A percentile compares a stretch with the other conserved stretches of the same genome.
These are phyloP conservation scores for Rhynchosporium agropyri DNA, from an alignment of 2,329 filamentous ascomycete genomes.

Conservation along the genomic window DNA sequence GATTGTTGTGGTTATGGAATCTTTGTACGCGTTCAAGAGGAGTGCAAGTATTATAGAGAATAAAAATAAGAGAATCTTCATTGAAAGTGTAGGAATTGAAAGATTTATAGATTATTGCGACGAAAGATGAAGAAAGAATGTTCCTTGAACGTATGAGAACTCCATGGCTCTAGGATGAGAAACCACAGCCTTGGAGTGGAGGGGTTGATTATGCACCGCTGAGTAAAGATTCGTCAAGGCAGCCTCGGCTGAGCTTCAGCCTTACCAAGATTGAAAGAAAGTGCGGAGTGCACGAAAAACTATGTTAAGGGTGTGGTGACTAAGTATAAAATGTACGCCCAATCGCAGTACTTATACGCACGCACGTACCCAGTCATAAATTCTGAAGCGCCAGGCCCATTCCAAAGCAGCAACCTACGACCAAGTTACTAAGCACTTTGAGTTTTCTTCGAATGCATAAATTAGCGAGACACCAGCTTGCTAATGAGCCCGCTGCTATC, in stretches of 20 bases:
- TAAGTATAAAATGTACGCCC: too few relatives aligned
- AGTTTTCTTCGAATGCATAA: background rate
- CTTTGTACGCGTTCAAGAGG: constrained; percentile 37
- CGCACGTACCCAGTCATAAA: too few relatives aligned
- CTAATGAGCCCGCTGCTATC: too few relatives aligned
- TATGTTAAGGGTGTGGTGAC: too few relatives aligned
- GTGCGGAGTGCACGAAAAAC: too few relatives aligned
- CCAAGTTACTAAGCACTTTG: background rate
- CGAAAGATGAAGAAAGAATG: constrained; percentile 32
- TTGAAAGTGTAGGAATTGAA: constrained; percentile 29
- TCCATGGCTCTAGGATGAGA: constrained; percentile 15
- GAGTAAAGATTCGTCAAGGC: constrained; percentile 26
- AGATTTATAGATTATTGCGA: constrained; percentile 29
- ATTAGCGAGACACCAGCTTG: too few relatives aligned
- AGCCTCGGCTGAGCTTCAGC: constrained; percentile 14
- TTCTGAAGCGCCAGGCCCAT: background rate
- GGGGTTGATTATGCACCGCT: constrained; percentile 26
- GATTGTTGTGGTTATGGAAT: constrained; percentile 31
- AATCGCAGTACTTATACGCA: too few relatives aligned
- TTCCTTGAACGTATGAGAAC: constrained; percentile 21
- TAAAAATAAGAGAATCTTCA: constrained; percentile 38
- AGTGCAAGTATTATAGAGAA: constrained; percentile 38
- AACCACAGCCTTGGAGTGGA: constrained; percentile 21
- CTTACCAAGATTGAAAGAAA: background rate
- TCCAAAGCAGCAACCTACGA: background rate